Percentiles rank a stretch among this genome's conserved stretches.
Conservation (phyloP, 441 rosid species). For the Croton laevigatus region DNA sequence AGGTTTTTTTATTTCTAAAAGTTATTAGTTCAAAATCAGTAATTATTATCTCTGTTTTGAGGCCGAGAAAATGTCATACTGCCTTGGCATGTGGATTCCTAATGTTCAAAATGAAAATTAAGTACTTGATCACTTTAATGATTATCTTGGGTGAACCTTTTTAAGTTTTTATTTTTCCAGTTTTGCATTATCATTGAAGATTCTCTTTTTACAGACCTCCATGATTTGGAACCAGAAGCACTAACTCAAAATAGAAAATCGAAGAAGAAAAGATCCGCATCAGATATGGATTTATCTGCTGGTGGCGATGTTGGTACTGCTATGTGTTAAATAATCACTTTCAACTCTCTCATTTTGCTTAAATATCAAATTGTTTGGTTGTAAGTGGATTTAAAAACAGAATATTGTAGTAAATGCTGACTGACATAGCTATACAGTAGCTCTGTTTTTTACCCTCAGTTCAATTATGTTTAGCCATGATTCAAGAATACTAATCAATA, state of each 20-base stretch:
- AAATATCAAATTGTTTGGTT: too few species aligned
- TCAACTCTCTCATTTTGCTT: neutral
- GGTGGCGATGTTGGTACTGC: conserved; percentile 35
- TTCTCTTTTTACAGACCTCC: conserved; percentile 16
- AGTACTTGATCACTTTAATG: neutral
- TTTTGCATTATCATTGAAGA: neutral
- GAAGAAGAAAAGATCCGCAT: conserved; percentile 57
- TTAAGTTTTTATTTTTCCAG: neutral
- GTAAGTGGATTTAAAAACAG: neutral
- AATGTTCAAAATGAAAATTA: neutral
- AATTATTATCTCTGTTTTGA: neutral
- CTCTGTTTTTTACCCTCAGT: neutral
- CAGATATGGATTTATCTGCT: conserved; percentile 44
- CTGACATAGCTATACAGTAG: neutral
- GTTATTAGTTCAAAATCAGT: neutral
- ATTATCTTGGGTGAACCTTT: neutral
- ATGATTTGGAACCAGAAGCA: conserved; percentile 34
- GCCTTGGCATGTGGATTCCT: neutral
- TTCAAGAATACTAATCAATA: neutral
- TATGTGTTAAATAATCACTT: conserved; percentile 24
- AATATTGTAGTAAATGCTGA: neutral
- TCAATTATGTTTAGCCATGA: neutral
- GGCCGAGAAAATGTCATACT: neutral
- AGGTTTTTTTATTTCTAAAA: neutral
- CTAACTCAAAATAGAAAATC: conserved; percentile 39